Evolutionary conservation across 495 filamentous ascomycete genomes (phyloP), one percentile per base, ranked within the genome.

Genomic region (Penicillium maclennaniae): DNA sequence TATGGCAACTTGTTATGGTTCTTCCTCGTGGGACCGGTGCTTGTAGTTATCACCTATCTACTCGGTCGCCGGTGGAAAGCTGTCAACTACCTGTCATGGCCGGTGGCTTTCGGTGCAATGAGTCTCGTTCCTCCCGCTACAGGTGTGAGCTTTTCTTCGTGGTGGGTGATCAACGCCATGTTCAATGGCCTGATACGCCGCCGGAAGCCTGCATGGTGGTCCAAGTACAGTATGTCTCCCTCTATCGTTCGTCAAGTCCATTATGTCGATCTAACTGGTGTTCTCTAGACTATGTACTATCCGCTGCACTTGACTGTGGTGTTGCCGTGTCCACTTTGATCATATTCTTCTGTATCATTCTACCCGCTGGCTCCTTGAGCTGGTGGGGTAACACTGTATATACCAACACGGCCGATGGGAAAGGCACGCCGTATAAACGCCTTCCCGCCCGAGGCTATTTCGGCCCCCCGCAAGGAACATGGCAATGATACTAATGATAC

Each of bases 321-420:
- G 73, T 88, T 39, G 84, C 84, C 2, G 70, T 87, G 1, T 71
- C 75, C 5, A 87, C 83, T 2, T 72, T 85, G 45, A 70, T 83
- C 38, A 83, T 87, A 43, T 85, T 85, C 66, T 84, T 87, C 58
- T 77, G 88, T 45, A 86, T 90, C 36, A 85, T 87, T 61, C 81
- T 89, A 46, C 79, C 86, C 0, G 79, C 78, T 5, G 69, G 69
- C 2, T 67, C 75, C 38, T 74, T 86, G 28, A 69, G 69, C 34
- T 91, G 87, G 87, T 89, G 82, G 71, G 87, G 87, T 0, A 88
- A 88, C 60, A 76, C 69, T 7, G 76, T 78, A 6, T 74, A 68
- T 34, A 60, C 53, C 17, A 60, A 71, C 21, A 81, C 77, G 17
- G 71, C 73, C 26, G 79, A 81, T 59, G 73, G 70, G 6, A 50